Percentiles rank a stretch among this genome's conserved stretches.
Conservation (phyloP, 140 eudicot species). For the Erigeron philadelphicus region DNA sequence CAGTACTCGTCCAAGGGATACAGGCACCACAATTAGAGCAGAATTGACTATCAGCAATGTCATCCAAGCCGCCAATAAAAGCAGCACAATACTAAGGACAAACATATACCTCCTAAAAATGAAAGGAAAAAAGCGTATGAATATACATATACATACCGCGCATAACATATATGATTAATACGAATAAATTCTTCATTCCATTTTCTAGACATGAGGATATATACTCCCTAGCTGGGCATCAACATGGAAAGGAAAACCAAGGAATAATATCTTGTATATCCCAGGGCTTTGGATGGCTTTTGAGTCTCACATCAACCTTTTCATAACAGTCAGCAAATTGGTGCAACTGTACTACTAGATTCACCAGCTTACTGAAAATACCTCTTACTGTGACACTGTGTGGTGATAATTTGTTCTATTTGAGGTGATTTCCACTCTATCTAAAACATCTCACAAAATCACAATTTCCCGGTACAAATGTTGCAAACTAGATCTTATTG, state of each 20-base stretch:
- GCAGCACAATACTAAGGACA: constrained; percentile 78
- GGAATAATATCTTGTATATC: neutral
- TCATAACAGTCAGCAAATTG: neutral
- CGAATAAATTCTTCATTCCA: neutral
- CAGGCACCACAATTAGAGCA: constrained; percentile 65
- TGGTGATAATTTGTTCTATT: neutral
- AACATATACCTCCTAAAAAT: constrained; percentile 67
- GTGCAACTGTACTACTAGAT: neutral
- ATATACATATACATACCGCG: neutral
- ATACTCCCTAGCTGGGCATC: neutral
- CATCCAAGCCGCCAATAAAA: constrained; percentile 92
- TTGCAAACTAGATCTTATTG: neutral
- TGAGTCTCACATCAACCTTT: neutral
- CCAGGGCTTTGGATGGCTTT: neutral
- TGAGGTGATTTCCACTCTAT: neutral
- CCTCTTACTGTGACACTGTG: neutral
- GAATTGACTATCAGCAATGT: constrained; percentile 76
- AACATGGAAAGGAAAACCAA: neutral
- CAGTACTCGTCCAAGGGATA: constrained; percentile 77
- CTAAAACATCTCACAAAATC: neutral
- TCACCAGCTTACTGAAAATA: neutral
- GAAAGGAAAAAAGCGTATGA: neutral
- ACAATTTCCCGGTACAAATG: neutral
- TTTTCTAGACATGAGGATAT: neutral
- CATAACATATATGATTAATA: neutral